These are phyloP conservation scores for Lumnitzera littorea DNA, from an alignment of 345 rosid genomes.

Conservation along the genomic window DNA sequence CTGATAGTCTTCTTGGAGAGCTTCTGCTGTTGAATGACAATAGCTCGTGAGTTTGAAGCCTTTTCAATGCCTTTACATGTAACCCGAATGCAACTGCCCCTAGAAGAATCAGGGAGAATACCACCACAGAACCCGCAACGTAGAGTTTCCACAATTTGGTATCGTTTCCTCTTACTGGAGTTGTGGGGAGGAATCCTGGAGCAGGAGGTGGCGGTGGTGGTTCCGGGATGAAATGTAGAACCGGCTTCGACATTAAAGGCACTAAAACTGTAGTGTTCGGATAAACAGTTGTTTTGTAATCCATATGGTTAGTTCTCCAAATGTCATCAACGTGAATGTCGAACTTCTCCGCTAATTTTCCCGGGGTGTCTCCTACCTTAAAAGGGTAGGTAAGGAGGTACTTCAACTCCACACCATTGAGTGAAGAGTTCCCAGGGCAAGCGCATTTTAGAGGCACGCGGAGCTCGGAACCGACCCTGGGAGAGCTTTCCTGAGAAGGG, in stretches of 20 bases:
- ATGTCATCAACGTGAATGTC: constrained; percentile 23
- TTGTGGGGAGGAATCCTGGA: constrained; percentile 38
- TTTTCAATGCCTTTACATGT: constrained; percentile 18
- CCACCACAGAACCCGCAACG: constrained; percentile 36
- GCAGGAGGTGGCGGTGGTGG: constrained; percentile 29
- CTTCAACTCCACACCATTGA: constrained; percentile 5
- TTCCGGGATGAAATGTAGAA: constrained; percentile 8
- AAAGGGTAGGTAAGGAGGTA: constrained; percentile 47
- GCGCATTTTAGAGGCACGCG: constrained; percentile 47
- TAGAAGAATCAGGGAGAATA: constrained; percentile 21
- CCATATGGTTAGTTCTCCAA: constrained; percentile 28
- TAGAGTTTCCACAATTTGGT: constrained; percentile 26
- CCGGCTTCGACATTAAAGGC: constrained; percentile 25
- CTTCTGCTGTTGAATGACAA: constrained; percentile 30
- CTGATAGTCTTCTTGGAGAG: constrained; percentile 25
- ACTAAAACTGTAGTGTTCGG: constrained; percentile 41
- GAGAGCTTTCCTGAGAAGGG: constrained; percentile 5
- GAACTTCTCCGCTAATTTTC: constrained; percentile 23
- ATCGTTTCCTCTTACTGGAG: constrained; percentile 5
- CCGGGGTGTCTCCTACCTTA: constrained; percentile 27
- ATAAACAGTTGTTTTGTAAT: constrained; percentile 28
- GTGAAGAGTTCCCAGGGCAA: constrained; percentile 28
- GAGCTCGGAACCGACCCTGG: constrained; percentile 20
- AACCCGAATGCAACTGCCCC: constrained; percentile 24
- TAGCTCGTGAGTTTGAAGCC: constrained; percentile 21